Conservation (phyloP, 2,329 filamentous ascomycete species). For the Ascochyta koolunga region DNA sequence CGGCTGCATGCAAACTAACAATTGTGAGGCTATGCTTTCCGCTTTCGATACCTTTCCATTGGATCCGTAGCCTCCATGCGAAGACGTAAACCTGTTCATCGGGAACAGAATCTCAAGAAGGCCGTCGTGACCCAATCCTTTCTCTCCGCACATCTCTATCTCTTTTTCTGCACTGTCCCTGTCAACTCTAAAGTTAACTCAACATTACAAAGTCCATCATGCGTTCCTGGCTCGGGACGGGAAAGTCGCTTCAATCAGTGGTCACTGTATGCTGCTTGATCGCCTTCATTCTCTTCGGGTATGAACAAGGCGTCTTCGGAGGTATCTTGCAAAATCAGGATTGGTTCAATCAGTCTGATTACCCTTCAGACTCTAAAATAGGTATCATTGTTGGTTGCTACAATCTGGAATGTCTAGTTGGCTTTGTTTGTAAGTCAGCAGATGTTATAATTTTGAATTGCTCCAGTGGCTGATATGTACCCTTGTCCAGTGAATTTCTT, state of each 20-base stretch:
- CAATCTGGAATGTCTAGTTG: slow-evolving; percentile 52
- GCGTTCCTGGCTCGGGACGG: slow-evolving; percentile 5
- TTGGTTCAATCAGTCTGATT: slow-evolving; percentile 50
- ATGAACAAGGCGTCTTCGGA: slow-evolving; percentile 58
- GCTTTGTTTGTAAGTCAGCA: slow-evolving; percentile 32
- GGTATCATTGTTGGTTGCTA: slow-evolving; percentile 55
- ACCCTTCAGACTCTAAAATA: slow-evolving; percentile 46
- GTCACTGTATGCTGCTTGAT: slow-evolving; percentile 21
- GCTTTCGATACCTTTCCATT: neutral
- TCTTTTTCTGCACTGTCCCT: no score
- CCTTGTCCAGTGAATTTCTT: neutral
- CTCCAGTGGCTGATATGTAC: no score
- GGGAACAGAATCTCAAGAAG: no score
- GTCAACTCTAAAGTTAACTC: no score
- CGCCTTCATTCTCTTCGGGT: slow-evolving; percentile 40
- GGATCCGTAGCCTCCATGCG: no score
- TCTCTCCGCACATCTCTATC: no score
- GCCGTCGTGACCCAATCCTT: no score
- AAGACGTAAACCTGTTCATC: no score
- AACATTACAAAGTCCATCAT: neutral
- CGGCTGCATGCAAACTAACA: neutral
- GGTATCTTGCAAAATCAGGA: slow-evolving; percentile 56
- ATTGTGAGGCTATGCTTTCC: neutral
- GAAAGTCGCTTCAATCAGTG: slow-evolving; percentile 14
- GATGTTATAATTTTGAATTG: no score